Evolutionary conservation across 2,329 filamentous ascomycete genomes (phyloP).

Genomic region (Cladophialophora chaetospira): DNA sequence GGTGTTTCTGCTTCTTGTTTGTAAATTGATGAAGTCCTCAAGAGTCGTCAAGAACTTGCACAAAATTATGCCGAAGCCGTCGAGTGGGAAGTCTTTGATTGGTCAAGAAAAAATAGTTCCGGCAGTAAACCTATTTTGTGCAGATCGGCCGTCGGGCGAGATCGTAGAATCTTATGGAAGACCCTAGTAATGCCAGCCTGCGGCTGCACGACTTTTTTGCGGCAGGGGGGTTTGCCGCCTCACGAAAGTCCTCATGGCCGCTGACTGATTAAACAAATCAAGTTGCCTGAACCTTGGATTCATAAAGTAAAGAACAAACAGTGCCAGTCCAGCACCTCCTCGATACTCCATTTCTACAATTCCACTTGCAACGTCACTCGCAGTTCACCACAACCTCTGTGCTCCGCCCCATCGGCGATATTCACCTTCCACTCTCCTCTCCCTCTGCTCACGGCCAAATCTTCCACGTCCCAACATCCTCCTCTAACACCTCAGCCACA

Average conservation of each 20-base stretch:
- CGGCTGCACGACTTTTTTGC: background rate
- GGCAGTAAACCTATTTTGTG: background rate
- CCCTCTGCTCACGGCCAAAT: background rate
- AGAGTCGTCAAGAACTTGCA: background rate
- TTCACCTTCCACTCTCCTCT: background rate
- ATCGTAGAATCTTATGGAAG: slow-evolving; percentile 3
- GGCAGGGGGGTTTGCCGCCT: background rate
- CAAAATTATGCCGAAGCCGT: no score
- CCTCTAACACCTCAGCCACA: background rate
- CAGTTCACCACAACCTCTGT: background rate
- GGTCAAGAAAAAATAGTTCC: background rate
- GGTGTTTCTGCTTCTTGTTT: no score
- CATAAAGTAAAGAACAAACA: background rate
- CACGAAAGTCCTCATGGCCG: background rate
- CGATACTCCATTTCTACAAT: background rate
- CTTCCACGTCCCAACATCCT: background rate
- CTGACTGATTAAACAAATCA: background rate
- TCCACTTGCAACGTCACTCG: background rate
- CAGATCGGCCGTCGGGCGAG: background rate
- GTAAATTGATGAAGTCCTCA: no score
- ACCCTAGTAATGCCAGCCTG: background rate
- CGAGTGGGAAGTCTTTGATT: no score
- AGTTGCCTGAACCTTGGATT: background rate
- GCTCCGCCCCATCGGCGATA: background rate
- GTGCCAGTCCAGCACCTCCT: no score